A percentile compares a stretch with the other conserved stretches of the same genome.
Evolutionary conservation across 2,329 filamentous ascomycete genomes (phyloP).

Genomic region (Fusarium veterinarium): DNA sequence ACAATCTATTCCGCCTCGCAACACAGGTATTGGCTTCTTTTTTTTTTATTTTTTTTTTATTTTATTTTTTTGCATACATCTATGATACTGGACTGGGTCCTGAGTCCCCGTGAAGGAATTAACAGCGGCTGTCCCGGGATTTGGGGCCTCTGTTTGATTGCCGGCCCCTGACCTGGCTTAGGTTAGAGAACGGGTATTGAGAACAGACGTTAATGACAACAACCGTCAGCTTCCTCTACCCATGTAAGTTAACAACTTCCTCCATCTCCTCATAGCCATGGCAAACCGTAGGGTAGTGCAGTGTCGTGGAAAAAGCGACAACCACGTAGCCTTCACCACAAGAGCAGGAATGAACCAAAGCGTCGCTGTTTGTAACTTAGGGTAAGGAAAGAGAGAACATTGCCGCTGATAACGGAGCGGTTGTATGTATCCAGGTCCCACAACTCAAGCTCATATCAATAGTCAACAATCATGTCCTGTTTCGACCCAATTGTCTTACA

Average conservation of each 20-base stretch:
- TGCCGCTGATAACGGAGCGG: neutral
- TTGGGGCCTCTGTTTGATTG: slow-evolving; percentile 22
- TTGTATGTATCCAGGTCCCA: neutral
- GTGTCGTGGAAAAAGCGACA: neutral
- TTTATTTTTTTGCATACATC: neutral
- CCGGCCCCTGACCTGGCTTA: slow-evolving; percentile 16
- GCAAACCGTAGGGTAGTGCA: neutral
- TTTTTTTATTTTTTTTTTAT: neutral
- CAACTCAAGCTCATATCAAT: slow-evolving; percentile 8
- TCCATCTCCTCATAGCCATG: neutral
- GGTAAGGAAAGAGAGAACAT: slow-evolving; percentile 2
- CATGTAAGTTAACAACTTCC: neutral
- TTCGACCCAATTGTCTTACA: slow-evolving; percentile 23
- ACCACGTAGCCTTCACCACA: neutral
- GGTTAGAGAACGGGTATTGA: slow-evolving; percentile 15
- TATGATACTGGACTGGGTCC: neutral
- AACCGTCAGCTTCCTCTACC: neutral
- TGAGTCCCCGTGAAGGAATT: slow-evolving; percentile 15
- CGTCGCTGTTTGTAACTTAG: neutral
- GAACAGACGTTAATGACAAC: slow-evolving; percentile 9
- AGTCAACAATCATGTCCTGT: slow-evolving; percentile 16
- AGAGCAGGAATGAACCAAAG: neutral
- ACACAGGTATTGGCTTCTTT: neutral
- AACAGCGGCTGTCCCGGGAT: slow-evolving; percentile 19
- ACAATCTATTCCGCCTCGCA: neutral